Base-by-base conservation (phyloP, 2,329 filamentous ascomycete genomes). In the Capronia epimyces region DNA sequence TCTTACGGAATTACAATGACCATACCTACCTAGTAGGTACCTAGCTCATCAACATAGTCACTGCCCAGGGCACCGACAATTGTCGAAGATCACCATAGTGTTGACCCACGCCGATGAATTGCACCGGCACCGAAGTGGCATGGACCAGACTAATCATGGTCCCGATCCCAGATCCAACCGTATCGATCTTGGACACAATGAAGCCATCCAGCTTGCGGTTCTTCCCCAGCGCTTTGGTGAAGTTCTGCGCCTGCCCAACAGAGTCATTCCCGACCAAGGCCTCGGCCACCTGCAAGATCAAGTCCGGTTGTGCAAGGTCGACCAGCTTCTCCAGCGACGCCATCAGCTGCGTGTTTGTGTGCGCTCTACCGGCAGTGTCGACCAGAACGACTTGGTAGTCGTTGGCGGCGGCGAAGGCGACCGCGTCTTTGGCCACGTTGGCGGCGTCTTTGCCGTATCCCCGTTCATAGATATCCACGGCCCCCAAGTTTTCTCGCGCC, bases 401-500 rank as follows among this genome's bases (percentile, higher is more conserved):
- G 60, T 88, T 78, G 46, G 83, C 79, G 0, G 82, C 76, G 2
- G 88, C 93, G 64, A 86, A 86, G 2, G 77, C 68, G n/a, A 98
- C 90, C 0, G 93, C 91, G 63, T 97, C 93, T 66, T 91, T 89
- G 37, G 93, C 93, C 40, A 98, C 91, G 32, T 89, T 86, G 9
- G 94, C 94, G 0, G 94, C 93, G 65, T 98, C 94, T 66, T 96
- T 97, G 63, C 93, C 93, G 67, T 98, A 98, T 29, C 93, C 93
- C 72, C 94, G 93, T 66, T 98, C 89, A 70, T 95, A 98, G 43
- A 98, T 76, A 66, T 95, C 90, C 43, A 98, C 88, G 49, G 82
- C 73, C 22, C 88, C 87, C 16, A 78, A 76, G 40, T 86, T 87
- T 69, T 97, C 90, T 56, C 93, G 83, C 45, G 82, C 79, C 3